These are phyloP conservation scores for Uncinocarpus reesii DNA, from an alignment of 2,329 filamentous ascomycete species.

Conservation along the genomic window DNA sequence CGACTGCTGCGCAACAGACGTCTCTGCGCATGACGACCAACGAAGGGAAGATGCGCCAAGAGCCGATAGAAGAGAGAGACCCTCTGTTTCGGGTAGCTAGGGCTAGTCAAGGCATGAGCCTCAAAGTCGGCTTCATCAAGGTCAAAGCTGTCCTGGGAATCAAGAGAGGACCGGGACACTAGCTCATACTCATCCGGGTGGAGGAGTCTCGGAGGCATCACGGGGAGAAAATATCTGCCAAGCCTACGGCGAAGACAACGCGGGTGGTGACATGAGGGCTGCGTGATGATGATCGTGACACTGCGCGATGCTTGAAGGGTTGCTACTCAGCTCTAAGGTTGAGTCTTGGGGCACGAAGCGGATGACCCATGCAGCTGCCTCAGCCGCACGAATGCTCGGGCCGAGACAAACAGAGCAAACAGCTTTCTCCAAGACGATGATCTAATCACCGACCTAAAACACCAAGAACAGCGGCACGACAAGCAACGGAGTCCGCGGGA, in stretches of 20 bases:
- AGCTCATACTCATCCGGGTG: slow-evolving; percentile 37
- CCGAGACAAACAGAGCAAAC: too few species aligned
- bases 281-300: background rate
- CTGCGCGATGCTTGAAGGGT: background rate
- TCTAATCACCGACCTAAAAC: too few species aligned
- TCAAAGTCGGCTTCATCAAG: slow-evolving; percentile 36
- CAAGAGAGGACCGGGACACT: slow-evolving; percentile 30
- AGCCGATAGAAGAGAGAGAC: slow-evolving; percentile 24
- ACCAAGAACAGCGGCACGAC: too few species aligned
- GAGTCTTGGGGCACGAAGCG: too few species aligned
- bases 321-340: too few species aligned
- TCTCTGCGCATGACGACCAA: slow-evolving; percentile 28
- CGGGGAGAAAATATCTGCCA: background rate
- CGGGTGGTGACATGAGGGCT: background rate
- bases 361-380: too few species aligned
- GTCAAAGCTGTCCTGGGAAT: slow-evolving; percentile 34
- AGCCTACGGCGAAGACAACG: background rate
- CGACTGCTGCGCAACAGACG: slow-evolving; percentile 10
- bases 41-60: slow-evolving; percentile 22
- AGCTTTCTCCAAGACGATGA: too few species aligned
- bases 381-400: too few species aligned
- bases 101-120: slow-evolving; percentile 26
- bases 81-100: slow-evolving; percentile 20
- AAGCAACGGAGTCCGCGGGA: too few species aligned
- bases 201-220: slow-evolving; percentile 24